Evolutionary conservation across 768 basidiomycete species (phyloP).

Genomic region (Naganishia randhawae): DNA sequence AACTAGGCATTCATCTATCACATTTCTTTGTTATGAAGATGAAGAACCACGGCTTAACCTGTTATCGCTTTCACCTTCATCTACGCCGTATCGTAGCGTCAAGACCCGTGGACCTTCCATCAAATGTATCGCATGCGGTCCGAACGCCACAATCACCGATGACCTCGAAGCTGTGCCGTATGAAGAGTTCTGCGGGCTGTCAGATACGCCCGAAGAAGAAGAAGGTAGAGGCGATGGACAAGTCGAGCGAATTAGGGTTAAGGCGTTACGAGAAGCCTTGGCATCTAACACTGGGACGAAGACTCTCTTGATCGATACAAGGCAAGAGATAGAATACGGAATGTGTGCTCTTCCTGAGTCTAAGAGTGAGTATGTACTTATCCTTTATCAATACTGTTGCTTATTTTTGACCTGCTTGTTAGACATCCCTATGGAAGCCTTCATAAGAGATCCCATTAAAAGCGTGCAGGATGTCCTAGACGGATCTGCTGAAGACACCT

Average conservation of each 20-base stretch:
- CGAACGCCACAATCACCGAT: slow-evolving; percentile 49
- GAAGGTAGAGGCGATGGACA: slow-evolving; percentile 45
- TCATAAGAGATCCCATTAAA: slow-evolving; percentile 62
- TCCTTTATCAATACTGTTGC: background rate
- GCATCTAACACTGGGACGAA: background rate
- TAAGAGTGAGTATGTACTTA: slow-evolving; percentile 58
- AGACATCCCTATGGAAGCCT: slow-evolving; percentile 71
- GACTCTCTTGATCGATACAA: slow-evolving; percentile 68
- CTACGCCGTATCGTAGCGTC: slow-evolving; percentile 71
- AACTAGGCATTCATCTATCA: slow-evolving; percentile 22
- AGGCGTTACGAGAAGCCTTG: slow-evolving; percentile 51
- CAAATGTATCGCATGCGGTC: slow-evolving; percentile 73
- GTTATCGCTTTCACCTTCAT: slow-evolving; percentile 24
- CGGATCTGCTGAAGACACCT: background rate
- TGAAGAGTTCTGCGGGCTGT: slow-evolving; percentile 74
- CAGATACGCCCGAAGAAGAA: slow-evolving; percentile 57
- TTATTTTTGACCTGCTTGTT: slow-evolving; percentile 10
- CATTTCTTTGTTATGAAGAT: slow-evolving; percentile 52
- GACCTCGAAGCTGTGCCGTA: slow-evolving; percentile 67
- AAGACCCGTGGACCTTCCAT: slow-evolving; percentile 70
- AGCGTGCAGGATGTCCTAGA: slow-evolving; percentile 40
- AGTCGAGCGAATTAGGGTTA: slow-evolving; percentile 32
- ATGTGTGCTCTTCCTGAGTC: slow-evolving; percentile 77
- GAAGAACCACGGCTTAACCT: slow-evolving; percentile 64
- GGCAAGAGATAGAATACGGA: slow-evolving; percentile 72